Evolutionary conservation across 2,329 filamentous ascomycete species (phyloP).

Genomic region (Colletotrichum abscissum): DNA sequence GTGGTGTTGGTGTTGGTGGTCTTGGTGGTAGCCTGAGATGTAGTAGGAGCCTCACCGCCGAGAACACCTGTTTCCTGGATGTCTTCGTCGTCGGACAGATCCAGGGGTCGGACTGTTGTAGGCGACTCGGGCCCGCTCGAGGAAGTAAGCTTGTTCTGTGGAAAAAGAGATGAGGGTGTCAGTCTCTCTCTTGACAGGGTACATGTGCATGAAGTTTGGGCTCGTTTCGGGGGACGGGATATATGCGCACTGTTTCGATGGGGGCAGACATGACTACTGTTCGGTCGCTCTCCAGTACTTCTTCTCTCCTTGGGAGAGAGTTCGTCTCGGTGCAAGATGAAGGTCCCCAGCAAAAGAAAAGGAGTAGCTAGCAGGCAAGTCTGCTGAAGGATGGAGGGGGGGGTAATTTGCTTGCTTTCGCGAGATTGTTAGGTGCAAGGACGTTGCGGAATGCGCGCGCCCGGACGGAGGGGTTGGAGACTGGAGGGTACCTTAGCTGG

Average conservation of each 20-base stretch:
- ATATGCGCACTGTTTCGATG: constrained; percentile 55
- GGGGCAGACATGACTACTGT: constrained; percentile 54
- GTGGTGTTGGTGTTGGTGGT: constrained; percentile 30
- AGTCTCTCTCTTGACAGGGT: constrained; percentile 18
- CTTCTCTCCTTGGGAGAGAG: not conserved
- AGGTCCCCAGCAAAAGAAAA: not conserved
- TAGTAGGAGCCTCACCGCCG: constrained; percentile 52
- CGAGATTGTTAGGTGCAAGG: constrained; percentile 30
- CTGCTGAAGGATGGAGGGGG: not conserved
- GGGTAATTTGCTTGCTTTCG: constrained; percentile 20
- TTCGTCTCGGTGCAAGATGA: not conserved
- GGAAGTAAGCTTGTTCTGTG: constrained; percentile 55
- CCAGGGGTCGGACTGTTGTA: constrained; percentile 72
- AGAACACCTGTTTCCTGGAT: constrained; percentile 69
- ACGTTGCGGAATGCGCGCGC: constrained; percentile 22
- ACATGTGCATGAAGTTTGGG: constrained; percentile 34
- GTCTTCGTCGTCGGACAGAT: constrained; percentile 75
- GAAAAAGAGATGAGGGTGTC: constrained; percentile 25
- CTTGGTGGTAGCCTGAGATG: constrained; percentile 40
- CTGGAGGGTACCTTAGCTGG: constrained; percentile 18
- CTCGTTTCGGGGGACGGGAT: constrained; percentile 38
- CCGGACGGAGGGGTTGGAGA: constrained; percentile 30
- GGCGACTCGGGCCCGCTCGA: constrained; percentile 69
- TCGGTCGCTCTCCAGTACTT: constrained; percentile 14
- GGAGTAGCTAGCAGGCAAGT: not conserved